phyloP scores from a whole-genome alignment of 2,329 filamentous ascomycete genomes.

The Xylariales sp. region DNA sequence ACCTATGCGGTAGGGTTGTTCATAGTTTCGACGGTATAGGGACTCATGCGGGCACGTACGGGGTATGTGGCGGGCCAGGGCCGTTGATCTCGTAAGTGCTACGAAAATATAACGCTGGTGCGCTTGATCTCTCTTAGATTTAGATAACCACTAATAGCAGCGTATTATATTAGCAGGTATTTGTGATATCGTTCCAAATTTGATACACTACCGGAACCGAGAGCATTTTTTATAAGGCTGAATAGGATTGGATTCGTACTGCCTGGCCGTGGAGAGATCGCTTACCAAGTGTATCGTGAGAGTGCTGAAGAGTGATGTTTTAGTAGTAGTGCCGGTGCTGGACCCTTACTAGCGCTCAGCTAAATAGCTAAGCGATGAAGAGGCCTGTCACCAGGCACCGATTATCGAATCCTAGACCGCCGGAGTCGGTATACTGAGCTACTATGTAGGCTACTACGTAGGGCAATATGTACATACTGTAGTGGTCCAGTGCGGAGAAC shows the following conservation, averaged over 20 bases:
- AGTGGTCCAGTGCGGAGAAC: slow-evolving; percentile 6
- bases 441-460: too few relatives aligned
- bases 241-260: slow-evolving; percentile 6
- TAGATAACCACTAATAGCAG: slow-evolving; percentile 12
- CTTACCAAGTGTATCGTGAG: slow-evolving; percentile 4
- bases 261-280: slow-evolving; percentile 13
- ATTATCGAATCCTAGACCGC: slow-evolving; percentile 23
- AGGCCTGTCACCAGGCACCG: neutral
- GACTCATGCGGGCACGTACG: slow-evolving; percentile 6
- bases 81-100: slow-evolving; percentile 17
- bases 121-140: slow-evolving; percentile 12
- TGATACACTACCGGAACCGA: slow-evolving; percentile 9
- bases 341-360: neutral
- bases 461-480: too few relatives aligned
- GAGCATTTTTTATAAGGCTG: slow-evolving; percentile 6
- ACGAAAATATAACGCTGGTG: slow-evolving; percentile 20
- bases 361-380: slow-evolving; percentile 1
- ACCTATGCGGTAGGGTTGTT: slow-evolving; percentile 1
- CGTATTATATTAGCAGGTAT: slow-evolving; percentile 26
- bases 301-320: slow-evolving; percentile 3
- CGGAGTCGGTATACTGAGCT: neutral
- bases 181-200: slow-evolving; percentile 30
- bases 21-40: slow-evolving; percentile 19
- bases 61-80: neutral
- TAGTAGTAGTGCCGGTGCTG: neutral